Conservation (phyloP, 257 asterid genomes). For the Salvia miltiorrhiza region DNA sequence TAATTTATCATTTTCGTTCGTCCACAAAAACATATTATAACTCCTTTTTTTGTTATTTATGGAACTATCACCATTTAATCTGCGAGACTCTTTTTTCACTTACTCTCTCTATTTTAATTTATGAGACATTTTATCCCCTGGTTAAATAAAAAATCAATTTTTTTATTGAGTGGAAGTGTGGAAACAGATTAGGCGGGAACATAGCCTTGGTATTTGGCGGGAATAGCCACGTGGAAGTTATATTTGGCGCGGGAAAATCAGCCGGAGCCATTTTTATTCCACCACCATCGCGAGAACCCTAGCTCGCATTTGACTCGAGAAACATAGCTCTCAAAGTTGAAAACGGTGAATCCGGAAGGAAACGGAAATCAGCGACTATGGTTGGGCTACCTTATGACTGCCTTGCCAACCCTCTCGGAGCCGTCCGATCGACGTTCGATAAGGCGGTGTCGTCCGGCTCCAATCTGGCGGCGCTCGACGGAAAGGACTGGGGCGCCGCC, state of each 20-base stretch:
- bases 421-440: conserved; percentile 78
- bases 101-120: no score
- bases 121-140: no score
- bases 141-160: no score
- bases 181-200: conserved; percentile 22
- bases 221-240: not conserved
- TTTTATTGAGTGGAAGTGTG: no score
- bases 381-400: conserved; percentile 82
- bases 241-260: conserved; percentile 26
- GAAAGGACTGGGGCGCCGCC: conserved; percentile 79
- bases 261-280: conserved; percentile 11
- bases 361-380: conserved; percentile 36
- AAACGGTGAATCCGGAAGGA: not conserved
- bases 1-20: no score
- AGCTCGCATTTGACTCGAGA: not conserved
- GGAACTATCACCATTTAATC: no score
- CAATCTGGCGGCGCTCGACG: conserved; percentile 47
- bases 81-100: no score
- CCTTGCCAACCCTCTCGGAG: conserved; percentile 89
- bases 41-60: no score
- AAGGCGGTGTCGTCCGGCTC: conserved; percentile 56
- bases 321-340: not conserved
- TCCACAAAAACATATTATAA: no score
- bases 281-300: conserved; percentile 8
- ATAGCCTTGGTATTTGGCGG: conserved; percentile 15